Conservation (phyloP, 2,329 filamentous ascomycete species). For the Alternaria novae-zelandiae region DNA sequence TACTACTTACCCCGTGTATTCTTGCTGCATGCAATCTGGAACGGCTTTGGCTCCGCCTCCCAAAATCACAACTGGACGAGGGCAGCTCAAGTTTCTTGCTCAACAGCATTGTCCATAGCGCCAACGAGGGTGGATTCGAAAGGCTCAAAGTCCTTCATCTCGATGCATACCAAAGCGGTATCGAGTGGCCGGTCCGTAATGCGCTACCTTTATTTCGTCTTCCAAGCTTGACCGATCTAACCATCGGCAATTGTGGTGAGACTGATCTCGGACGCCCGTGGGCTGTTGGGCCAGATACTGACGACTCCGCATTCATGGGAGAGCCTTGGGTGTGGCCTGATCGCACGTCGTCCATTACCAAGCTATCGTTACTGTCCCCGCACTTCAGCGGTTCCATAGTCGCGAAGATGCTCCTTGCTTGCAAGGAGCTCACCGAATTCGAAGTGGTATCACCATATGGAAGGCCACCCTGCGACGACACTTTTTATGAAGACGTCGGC, state of each 20-base stretch:
- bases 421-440: fast-evolving
- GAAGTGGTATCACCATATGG: not conserved
- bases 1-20: not conserved
- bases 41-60: not conserved
- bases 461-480: fast-evolving
- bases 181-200: not conserved
- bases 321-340: not conserved
- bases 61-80: not conserved
- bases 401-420: not conserved
- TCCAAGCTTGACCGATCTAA: not conserved
- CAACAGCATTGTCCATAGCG: not conserved
- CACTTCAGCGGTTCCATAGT: not conserved
- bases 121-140: not conserved
- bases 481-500: fast-evolving
- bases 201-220: not conserved
- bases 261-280: not conserved
- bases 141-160: not conserved
- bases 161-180: not conserved
- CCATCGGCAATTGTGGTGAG: not conserved
- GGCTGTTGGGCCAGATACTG: not conserved
- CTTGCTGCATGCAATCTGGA: not conserved
- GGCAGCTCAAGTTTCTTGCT: not conserved
- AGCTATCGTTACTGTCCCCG: fast-evolving
- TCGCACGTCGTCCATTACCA: fast-evolving
- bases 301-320: not conserved